phyloP scores from a whole-genome alignment of 495 filamentous ascomycete species.

The Geopyxis carbonaria region DNA sequence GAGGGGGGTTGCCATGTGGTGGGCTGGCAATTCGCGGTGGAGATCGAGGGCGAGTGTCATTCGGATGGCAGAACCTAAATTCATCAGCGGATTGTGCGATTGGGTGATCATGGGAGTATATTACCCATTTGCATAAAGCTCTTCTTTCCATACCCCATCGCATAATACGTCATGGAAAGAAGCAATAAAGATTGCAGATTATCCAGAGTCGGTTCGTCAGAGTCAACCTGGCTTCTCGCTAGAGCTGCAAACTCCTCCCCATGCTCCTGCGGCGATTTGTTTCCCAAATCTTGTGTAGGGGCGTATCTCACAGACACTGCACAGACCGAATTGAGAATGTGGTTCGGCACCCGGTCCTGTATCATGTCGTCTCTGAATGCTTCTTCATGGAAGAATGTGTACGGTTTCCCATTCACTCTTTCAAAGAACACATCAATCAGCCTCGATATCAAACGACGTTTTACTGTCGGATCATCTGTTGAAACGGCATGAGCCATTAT shows the following conservation, averaged over 20 bases:
- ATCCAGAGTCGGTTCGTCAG: constrained; percentile 63
- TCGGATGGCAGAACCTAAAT: constrained; percentile 54
- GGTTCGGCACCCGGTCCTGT: constrained; percentile 44
- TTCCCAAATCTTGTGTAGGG: constrained; percentile 11
- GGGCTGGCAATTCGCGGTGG: constrained; percentile 48
- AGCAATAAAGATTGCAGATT: constrained; percentile 56
- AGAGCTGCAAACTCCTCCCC: constrained; percentile 52
- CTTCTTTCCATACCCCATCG: constrained; percentile 63
- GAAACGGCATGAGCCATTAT: not conserved
- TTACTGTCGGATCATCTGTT: not conserved
- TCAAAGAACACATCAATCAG: constrained; percentile 62
- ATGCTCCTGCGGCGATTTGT: constrained; percentile 2
- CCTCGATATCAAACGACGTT: not conserved
- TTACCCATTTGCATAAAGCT: constrained; percentile 69
- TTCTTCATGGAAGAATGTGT: constrained; percentile 57
- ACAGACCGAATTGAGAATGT: constrained; percentile 52
- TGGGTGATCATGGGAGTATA: constrained; percentile 16
- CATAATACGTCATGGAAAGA: constrained; percentile 57
- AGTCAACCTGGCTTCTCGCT: constrained; percentile 51
- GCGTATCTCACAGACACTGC: constrained; percentile 56
- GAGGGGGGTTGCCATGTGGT: constrained; percentile 36
- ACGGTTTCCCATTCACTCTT: constrained; percentile 61
- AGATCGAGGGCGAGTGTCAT: constrained; percentile 67
- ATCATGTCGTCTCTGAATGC: constrained; percentile 48
- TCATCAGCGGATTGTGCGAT: not conserved